phyloP scores from a whole-genome alignment of 768 basidiomycete species.

The Dictyophora rubrovolvata region DNA sequence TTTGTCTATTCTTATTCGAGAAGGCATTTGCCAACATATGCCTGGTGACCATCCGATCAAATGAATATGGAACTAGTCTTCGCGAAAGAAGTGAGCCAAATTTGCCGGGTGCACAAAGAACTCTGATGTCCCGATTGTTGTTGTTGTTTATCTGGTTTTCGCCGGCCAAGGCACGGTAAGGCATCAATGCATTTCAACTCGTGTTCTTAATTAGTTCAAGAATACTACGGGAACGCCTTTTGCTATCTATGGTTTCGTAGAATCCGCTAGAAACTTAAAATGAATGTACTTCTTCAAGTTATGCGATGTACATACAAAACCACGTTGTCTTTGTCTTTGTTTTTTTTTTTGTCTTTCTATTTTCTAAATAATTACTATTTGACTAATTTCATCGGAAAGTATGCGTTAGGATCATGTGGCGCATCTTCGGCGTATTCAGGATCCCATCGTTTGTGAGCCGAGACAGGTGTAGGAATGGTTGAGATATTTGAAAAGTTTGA shows the following conservation, averaged over 20 bases:
- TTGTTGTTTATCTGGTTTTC: background rate
- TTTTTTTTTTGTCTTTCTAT: background rate
- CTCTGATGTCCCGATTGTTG: background rate
- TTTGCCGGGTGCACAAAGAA: background rate
- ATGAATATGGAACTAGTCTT: too few species aligned
- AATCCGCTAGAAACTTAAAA: too few species aligned
- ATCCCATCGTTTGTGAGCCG: slow-evolving; percentile 60
- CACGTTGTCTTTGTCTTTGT: background rate
- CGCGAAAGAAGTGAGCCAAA: background rate
- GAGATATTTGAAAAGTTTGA: slow-evolving; percentile 45
- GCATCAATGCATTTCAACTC: too few species aligned
- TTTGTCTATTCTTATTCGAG: background rate
- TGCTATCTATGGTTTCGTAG: background rate
- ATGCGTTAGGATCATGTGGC: slow-evolving; percentile 73
- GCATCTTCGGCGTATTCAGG: slow-evolving; percentile 62
- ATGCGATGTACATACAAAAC: background rate
- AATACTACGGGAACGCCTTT: too few species aligned
- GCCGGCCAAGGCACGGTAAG: background rate
- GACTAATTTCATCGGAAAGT: slow-evolving; percentile 70
- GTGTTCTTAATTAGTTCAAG: too few species aligned
- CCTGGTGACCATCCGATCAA: too few species aligned
- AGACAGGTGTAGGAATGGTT: slow-evolving; percentile 68
- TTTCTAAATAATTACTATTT: slow-evolving; percentile 18
- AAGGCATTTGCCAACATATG: too few species aligned
- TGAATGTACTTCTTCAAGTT: too few species aligned